phyloP scores from a whole-genome alignment of 768 basidiomycete species.

The Termitomyces sp. region DNA sequence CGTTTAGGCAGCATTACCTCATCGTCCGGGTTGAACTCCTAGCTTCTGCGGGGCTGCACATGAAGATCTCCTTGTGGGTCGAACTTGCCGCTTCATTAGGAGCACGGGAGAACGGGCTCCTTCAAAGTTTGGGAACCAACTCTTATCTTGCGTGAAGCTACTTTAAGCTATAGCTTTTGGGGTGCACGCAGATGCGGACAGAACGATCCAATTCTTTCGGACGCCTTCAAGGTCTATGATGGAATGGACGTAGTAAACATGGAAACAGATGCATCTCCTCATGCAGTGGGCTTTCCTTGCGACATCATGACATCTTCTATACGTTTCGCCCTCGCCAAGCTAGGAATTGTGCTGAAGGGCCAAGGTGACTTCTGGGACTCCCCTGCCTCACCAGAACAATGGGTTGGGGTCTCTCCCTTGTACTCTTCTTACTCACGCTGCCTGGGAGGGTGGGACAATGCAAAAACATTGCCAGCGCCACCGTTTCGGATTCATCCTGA shows the following conservation, averaged over 20 bases:
- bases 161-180: background rate
- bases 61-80: constrained; percentile 7
- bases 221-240: background rate
- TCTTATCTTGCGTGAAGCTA: constrained; percentile 1
- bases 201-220: background rate
- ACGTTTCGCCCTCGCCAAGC: constrained; percentile 1
- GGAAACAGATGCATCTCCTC: background rate
- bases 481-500: background rate
- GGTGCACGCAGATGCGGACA: background rate
- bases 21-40: background rate
- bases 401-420: background rate
- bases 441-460: background rate
- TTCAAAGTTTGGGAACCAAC: background rate
- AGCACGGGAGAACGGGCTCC: background rate
- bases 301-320: background rate
- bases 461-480: background rate
- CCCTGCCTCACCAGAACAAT: background rate
- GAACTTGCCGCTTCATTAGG: constrained; percentile 8
- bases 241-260: background rate
- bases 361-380: background rate
- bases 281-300: background rate
- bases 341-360: background rate
- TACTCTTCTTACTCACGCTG: constrained; percentile 2
- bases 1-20: background rate
- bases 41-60: constrained; percentile 1